Evolutionary conservation across 805 yeast species (phyloP).

Genomic region (Schwanniomyces pseudopolymorphus): DNA sequence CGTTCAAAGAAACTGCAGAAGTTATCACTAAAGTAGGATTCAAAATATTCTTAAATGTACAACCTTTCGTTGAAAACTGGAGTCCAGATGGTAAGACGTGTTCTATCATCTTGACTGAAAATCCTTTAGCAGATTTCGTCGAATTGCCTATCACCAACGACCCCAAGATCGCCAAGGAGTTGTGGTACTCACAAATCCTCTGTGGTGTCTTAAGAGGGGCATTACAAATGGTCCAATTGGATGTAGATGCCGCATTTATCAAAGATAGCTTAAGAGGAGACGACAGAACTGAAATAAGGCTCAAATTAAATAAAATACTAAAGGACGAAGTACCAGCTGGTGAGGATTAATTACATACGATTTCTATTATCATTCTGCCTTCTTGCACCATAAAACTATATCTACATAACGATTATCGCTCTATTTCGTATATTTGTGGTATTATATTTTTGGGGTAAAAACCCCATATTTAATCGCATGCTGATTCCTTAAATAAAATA

Average conservation of each 20-base stretch:
- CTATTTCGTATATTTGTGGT: background rate
- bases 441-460: background rate
- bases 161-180: conserved; percentile 60
- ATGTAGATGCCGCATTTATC: conserved; percentile 78
- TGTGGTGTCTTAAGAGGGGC: conserved; percentile 92
- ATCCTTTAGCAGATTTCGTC: conserved; percentile 93
- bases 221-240: conserved; percentile 92
- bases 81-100: conserved; percentile 72
- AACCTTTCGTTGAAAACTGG: conserved; percentile 78
- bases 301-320: conserved; percentile 67
- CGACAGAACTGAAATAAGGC: conserved; percentile 72
- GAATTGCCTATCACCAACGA: conserved; percentile 76
- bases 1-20: conserved; percentile 85
- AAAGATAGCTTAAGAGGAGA: conserved; percentile 84
- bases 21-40: conserved; percentile 84
- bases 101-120: conserved; percentile 71
- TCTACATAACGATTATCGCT: background rate
- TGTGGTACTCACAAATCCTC: conserved; percentile 91
- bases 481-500: background rate
- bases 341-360: conserved; percentile 55
- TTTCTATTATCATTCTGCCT: background rate
- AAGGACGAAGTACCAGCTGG: conserved; percentile 98
- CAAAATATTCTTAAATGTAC: conserved; percentile 80
- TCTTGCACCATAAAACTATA: background rate
- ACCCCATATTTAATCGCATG: background rate